These are phyloP conservation scores for Yamadazyma pseudoaaseri DNA, from an alignment of 1,139 yeast genomes.

Conservation along the genomic window DNA sequence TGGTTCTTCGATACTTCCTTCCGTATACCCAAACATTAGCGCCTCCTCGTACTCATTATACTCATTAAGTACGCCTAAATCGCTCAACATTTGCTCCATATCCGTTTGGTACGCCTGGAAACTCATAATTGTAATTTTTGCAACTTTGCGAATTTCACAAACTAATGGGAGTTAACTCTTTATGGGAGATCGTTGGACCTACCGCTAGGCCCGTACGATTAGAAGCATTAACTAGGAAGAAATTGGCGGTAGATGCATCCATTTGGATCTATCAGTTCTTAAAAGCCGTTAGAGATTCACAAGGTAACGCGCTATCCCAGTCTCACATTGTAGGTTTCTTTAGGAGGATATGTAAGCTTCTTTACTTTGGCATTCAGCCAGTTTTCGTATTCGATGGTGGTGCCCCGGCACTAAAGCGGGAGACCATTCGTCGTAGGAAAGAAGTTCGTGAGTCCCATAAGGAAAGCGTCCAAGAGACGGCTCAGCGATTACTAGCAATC, in stretches of 20 bases:
- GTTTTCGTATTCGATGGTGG: constrained; percentile 98
- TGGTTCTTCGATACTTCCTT: neutral
- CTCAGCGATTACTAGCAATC: constrained; percentile 75
- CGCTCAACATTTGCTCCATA: neutral
- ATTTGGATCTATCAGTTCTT: constrained; percentile 98
- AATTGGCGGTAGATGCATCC: constrained; percentile 94
- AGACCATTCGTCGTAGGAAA: constrained; percentile 68
- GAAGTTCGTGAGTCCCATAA: constrained; percentile 74
- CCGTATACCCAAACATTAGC: neutral
- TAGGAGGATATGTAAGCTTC: constrained; percentile 84
- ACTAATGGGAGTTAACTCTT: constrained; percentile 89
- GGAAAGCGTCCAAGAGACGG: constrained; percentile 71
- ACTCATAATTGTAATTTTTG: neutral
- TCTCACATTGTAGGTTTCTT: constrained; percentile 95
- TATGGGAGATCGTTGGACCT: constrained; percentile 92
- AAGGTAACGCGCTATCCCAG: constrained; percentile 74
- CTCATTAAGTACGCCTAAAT: neutral
- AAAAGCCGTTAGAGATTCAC: constrained; percentile 87
- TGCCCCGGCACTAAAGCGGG: constrained; percentile 80
- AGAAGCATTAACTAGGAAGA: constrained; percentile 74
- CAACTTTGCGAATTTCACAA: neutral
- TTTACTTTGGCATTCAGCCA: constrained; percentile 87
- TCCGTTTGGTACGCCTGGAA: neutral
- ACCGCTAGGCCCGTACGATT: constrained; percentile 87
- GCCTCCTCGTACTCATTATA: neutral